Percentiles rank a stretch among this genome's conserved stretches.
These are phyloP conservation scores for Candida coleopterorum DNA, from an alignment of 805 yeast species.

Conservation along the genomic window DNA sequence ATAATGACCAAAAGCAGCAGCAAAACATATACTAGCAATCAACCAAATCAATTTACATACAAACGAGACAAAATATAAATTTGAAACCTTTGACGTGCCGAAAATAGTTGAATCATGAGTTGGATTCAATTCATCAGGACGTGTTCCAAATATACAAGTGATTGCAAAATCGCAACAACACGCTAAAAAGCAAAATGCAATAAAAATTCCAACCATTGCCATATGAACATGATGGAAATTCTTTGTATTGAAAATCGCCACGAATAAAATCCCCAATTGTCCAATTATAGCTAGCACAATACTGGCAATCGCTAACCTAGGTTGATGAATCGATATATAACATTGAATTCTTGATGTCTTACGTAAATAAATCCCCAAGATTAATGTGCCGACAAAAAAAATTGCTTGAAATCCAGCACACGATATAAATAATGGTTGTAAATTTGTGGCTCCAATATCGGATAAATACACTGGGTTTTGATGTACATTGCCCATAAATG, in stretches of 20 bases:
- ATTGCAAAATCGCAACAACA: conserved; percentile 34
- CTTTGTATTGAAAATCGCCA: conserved; percentile 67
- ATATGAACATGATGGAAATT: conserved; percentile 54
- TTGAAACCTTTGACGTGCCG: conserved; percentile 33
- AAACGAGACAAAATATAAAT: conserved; percentile 45
- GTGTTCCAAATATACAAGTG: conserved; percentile 35
- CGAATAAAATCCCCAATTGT: conserved; percentile 68
- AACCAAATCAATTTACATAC: conserved; percentile 62
- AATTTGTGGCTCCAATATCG: conserved; percentile 81
- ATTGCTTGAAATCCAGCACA: conserved; percentile 77
- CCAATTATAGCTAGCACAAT: conserved; percentile 50
- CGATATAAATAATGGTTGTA: conserved; percentile 79
- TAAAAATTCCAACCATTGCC: conserved; percentile 69
- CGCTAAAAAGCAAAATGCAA: conserved; percentile 57
- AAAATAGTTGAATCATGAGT: conserved; percentile 36
- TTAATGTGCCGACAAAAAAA: conserved; percentile 59
- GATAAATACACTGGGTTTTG: conserved; percentile 68
- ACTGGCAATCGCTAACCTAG: conserved; percentile 37
- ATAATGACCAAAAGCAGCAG: conserved; percentile 58
- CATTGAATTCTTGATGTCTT: conserved; percentile 52
- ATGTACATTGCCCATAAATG: conserved; percentile 39
- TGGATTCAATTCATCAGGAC: conserved; percentile 33
- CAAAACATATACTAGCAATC: conserved; percentile 58
- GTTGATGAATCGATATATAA: conserved; percentile 41
- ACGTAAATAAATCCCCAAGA: conserved; percentile 61